Evolutionary conservation across 2,329 filamentous ascomycete species (phyloP).

Genomic region (Aspergillus quadrilineatus): DNA sequence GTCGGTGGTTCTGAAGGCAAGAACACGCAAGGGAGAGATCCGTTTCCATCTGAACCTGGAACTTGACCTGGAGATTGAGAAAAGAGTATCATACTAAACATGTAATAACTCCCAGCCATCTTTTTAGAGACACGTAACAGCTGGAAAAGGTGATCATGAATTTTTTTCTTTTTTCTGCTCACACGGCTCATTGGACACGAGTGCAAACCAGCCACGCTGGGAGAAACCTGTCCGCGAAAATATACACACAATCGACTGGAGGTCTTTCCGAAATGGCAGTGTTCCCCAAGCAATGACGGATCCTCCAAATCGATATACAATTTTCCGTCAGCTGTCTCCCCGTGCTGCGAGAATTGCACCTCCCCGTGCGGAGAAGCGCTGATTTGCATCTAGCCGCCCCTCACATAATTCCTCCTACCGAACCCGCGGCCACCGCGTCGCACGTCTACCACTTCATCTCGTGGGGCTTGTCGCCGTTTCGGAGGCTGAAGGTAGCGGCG

Average conservation of each 20-base stretch:
- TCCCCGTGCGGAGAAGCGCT: slow-evolving; percentile 28
- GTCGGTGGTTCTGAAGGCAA: slow-evolving; percentile 26
- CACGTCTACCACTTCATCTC: slow-evolving; percentile 97
- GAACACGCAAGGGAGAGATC: slow-evolving; percentile 7
- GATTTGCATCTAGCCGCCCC: slow-evolving; percentile 37
- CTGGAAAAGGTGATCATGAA: slow-evolving; percentile 38
- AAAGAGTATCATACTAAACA: slow-evolving; percentile 36
- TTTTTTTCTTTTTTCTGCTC: slow-evolving; percentile 37
- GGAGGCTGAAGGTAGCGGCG: slow-evolving; percentile 92
- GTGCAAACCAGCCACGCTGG: slow-evolving; percentile 36
- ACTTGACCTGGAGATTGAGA: slow-evolving; percentile 22
- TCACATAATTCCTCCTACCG: slow-evolving; percentile 41
- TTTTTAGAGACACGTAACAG: slow-evolving; percentile 21
- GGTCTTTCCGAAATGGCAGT: slow-evolving; percentile 33
- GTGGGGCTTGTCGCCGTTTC: slow-evolving; percentile 99
- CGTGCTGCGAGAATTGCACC: slow-evolving; percentile 24
- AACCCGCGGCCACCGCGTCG: slow-evolving; percentile 40
- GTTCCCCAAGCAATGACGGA: slow-evolving; percentile 38
- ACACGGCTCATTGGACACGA: slow-evolving; percentile 23
- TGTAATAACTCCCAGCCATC: slow-evolving; percentile 29
- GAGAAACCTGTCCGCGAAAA: slow-evolving; percentile 28
- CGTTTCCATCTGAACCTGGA: slow-evolving; percentile 33
- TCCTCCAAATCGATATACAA: slow-evolving; percentile 40
- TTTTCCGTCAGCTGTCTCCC: slow-evolving; percentile 41
- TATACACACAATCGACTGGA: slow-evolving; percentile 30